Conservation (phyloP, 1,284 basidiomycete genomes). For the Tilletia setariae region DNA sequence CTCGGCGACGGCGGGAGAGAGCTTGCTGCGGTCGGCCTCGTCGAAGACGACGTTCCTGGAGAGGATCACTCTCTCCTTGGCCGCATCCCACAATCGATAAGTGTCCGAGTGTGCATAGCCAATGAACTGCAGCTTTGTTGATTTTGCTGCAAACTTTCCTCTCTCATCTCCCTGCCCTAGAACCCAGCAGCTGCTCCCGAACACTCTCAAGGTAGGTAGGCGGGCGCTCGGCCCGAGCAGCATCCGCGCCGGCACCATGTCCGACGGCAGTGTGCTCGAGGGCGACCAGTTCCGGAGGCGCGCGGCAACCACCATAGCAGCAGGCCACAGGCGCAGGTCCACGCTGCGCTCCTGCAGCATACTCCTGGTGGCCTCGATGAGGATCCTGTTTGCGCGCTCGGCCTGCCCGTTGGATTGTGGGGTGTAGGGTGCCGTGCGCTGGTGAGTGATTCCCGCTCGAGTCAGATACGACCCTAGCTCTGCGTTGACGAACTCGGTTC, state of each 20-base stretch:
- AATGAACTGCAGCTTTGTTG: background rate
- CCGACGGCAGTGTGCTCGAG: background rate
- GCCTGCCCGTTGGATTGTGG: constrained; percentile 5
- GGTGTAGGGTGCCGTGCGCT: background rate
- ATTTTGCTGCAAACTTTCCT: background rate
- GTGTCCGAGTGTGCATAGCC: background rate
- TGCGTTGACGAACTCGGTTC: background rate
- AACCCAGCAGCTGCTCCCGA: background rate
- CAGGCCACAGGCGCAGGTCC: background rate
- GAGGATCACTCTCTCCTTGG: background rate
- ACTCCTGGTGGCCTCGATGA: background rate
- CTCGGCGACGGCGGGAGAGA: background rate
- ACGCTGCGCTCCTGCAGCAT: background rate
- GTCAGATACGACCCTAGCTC: background rate
- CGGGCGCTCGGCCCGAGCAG: background rate
- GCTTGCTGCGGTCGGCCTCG: background rate
- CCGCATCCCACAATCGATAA: background rate
- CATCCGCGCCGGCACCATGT: background rate
- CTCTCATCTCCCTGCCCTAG: background rate
- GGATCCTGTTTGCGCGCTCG: background rate
- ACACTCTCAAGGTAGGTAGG: background rate
- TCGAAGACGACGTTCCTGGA: background rate
- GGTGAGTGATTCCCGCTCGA: background rate
- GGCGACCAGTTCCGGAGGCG: background rate
- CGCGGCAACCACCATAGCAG: background rate